Evolutionary conservation across 148 eudicot genomes (phyloP), one percentile per base, ranked within the genome.

Genomic region (Arctostaphylos glauca): DNA sequence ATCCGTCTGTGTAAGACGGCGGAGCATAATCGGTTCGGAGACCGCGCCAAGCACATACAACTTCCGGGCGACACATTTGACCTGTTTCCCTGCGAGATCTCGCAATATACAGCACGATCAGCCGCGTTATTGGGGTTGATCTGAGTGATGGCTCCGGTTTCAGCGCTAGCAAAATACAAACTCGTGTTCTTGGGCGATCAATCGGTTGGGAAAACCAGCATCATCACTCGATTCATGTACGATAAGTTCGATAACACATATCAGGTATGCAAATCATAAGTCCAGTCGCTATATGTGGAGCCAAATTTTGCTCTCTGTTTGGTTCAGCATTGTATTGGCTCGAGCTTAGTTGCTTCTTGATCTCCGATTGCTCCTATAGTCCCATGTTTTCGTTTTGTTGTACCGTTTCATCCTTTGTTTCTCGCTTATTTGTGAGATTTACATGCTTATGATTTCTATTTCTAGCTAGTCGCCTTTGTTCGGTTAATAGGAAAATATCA

Each of bases 161-260:
- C 96, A 62, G 92, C 96, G 18, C 87, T 93, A 68, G 92, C 94
- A 41, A 91, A 93, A 82, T 93, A 93, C 88, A 93, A 91, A 83
- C 93, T 93, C 18, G 96, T 93, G 41, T 91, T 93, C 81, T 59
- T 93, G 44, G 96, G 96, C 68, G 96, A 93, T 90, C 96, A 93
- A 86, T 91, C 94, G 60, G 96, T 93, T 38, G 96, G 96, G 4
- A 93, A 93, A 91, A 93, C 96, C 86, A 90, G 96, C 91, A 91
- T 93, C 85, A 93, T 91, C 77, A 93, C 96, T 72, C 96, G 96
- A 31, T 93, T 91, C 80, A 93, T 93, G 96, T 93, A 93, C 82
- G 96, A 93, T 70, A 91, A 93, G 85, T 93, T 91, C 82, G 94
- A 93, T 64, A 84, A 92, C 75, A 93, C 93, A 13, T 93, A 93